Evolutionary conservation across 805 yeast species (phyloP).

Genomic region (Wickerhamiella spandovensis): DNA sequence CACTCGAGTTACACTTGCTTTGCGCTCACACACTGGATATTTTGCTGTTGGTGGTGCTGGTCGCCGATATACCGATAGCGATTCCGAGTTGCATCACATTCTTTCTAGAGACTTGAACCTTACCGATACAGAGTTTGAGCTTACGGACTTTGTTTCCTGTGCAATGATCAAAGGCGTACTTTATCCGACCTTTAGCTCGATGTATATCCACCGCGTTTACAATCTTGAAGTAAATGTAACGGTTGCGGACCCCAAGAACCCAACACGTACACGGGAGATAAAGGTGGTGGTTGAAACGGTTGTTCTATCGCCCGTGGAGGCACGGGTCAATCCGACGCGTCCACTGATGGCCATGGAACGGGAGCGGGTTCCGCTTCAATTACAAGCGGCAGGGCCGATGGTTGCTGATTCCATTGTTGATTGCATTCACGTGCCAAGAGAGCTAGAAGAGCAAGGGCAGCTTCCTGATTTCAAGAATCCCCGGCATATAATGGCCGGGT

Average conservation of each 20-base stretch:
- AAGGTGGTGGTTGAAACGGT: neutral
- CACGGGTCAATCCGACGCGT: too few relatives aligned
- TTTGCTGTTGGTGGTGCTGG: neutral
- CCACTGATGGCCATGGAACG: neutral
- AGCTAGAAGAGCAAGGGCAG: neutral
- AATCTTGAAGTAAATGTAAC: neutral
- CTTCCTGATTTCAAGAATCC: neutral
- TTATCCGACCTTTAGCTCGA: neutral
- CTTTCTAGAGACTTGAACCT: neutral
- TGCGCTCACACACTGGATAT: neutral
- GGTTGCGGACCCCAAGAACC: neutral
- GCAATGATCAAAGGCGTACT: neutral
- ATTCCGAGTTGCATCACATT: too few relatives aligned
- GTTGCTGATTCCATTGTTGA: too few relatives aligned
- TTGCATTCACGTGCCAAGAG: too few relatives aligned
- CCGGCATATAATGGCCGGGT: neutral
- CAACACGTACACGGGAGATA: neutral
- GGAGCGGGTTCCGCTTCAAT: neutral
- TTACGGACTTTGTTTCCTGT: neutral
- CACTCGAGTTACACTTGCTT: neutral
- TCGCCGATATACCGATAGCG: neutral
- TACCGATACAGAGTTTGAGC: neutral
- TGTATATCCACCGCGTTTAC: neutral
- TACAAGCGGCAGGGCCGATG: too few relatives aligned
- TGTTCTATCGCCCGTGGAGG: neutral